Percentiles rank a stretch among this genome's conserved stretches.
Evolutionary conservation across 108 stramenopile species (phyloP).

Genomic region (Cyclotella kingstonii): DNA sequence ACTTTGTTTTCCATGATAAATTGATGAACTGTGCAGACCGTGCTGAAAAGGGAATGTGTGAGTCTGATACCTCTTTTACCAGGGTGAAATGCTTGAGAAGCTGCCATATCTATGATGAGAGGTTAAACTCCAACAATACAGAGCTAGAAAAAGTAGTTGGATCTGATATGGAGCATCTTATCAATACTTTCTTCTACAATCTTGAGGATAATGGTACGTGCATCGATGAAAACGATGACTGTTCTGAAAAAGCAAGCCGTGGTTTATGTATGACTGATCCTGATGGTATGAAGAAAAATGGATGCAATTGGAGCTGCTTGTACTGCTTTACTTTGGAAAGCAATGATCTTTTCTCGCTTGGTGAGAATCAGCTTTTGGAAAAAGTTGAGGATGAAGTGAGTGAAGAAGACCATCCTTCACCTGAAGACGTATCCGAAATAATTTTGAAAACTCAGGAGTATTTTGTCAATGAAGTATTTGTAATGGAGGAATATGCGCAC

Average conservation of each 20-base stretch:
- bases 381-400: constrained; percentile 14
- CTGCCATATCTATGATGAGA: constrained; percentile 26
- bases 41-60: constrained; percentile 33
- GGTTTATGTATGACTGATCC: constrained; percentile 29
- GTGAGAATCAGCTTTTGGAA: constrained; percentile 14
- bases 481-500: constrained; percentile 15
- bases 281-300: constrained; percentile 19
- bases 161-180: background rate
- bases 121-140: background rate
- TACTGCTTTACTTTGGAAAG: constrained; percentile 22
- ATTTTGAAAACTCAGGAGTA: constrained; percentile 42
- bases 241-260: constrained; percentile 7
- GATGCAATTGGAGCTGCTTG: constrained; percentile 29
- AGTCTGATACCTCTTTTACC: constrained; percentile 17
- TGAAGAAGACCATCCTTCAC: constrained; percentile 19
- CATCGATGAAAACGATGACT: constrained; percentile 16
- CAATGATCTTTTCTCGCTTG: constrained; percentile 8
- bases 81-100: constrained; percentile 36
- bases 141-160: constrained; percentile 2
- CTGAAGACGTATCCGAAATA: constrained; percentile 8
- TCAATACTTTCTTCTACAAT: constrained; percentile 22
- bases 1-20: constrained; percentile 28
- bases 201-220: constrained; percentile 15
- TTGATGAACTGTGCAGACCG: constrained; percentile 29
- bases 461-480: constrained; percentile 39